Conservation (phyloP, 2,329 filamentous ascomycete genomes). For the Botryotinia globosa region DNA sequence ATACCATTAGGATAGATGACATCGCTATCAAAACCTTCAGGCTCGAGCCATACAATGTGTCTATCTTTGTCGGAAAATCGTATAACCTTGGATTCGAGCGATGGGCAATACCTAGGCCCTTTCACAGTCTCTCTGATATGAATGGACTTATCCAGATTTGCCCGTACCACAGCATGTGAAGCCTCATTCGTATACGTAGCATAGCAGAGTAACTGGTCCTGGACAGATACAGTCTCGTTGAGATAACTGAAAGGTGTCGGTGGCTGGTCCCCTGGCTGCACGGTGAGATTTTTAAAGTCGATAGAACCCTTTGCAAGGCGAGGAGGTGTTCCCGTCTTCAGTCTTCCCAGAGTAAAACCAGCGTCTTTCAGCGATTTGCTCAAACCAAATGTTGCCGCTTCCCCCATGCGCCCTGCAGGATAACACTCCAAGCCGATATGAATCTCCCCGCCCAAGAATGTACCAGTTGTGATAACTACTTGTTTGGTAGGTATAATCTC, state of each 20-base stretch:
- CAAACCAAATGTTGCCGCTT: conserved; percentile 86
- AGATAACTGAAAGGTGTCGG: conserved; percentile 90
- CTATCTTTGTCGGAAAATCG: conserved; percentile 75
- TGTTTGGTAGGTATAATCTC: conserved; percentile 75
- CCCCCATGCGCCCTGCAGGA: conserved; percentile 88
- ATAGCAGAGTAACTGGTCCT: conserved; percentile 82
- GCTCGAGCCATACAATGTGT: conserved; percentile 96
- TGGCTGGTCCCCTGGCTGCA: conserved; percentile 78
- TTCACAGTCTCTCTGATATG: conserved; percentile 95
- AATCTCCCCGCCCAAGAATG: conserved; percentile 92
- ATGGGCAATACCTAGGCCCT: conserved; percentile 92
- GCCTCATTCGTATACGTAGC: conserved; percentile 81
- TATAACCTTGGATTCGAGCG: conserved; percentile 89
- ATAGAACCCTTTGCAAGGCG: conserved; percentile 80
- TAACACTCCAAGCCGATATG: conserved; percentile 85
- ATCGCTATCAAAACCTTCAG: conserved; percentile 87
- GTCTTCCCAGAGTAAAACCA: conserved; percentile 81
- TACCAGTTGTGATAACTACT: conserved; percentile 94
- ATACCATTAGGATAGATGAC: conserved; percentile 95
- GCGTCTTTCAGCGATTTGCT: conserved; percentile 87
- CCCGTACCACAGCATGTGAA: conserved; percentile 78
- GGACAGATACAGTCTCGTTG: conserved; percentile 72
- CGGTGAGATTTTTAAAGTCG: conserved; percentile 68
- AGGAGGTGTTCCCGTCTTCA: conserved; percentile 96
- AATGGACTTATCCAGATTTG: conserved; percentile 91